Evolutionary conservation across 2,329 filamentous ascomycete species (phyloP).

Genomic region (Sporothrix pallida): DNA sequence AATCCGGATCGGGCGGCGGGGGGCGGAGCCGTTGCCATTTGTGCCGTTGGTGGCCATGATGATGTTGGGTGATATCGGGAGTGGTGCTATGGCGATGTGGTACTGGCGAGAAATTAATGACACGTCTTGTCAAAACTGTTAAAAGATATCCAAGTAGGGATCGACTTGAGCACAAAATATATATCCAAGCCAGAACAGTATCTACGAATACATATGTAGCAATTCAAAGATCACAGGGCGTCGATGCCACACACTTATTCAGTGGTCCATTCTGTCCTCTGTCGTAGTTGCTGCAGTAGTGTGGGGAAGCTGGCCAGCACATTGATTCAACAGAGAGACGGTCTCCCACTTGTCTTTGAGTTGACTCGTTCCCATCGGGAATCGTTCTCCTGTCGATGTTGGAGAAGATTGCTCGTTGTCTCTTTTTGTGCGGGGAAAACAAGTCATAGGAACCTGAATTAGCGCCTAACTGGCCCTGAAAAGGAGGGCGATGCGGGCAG

Average conservation of each 20-base stretch:
- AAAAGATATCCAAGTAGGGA: not conserved
- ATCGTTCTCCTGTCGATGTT: constrained; percentile 15
- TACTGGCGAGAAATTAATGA: not conserved
- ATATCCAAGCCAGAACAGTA: not conserved
- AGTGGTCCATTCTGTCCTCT: not conserved
- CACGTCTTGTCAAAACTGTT: not conserved
- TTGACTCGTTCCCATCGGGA: not conserved
- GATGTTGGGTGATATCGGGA: not conserved
- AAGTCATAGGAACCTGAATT: constrained; percentile 8
- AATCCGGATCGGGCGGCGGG: constrained; percentile 47
- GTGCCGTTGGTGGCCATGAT: constrained; percentile 11
- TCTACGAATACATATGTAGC: not conserved
- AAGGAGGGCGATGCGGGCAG: not conserved
- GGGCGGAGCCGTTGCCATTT: not conserved
- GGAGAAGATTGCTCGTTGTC: not conserved
- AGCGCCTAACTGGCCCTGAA: not conserved
- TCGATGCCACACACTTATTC: constrained; percentile 7
- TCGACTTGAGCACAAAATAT: not conserved
- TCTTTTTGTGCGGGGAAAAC: constrained; percentile 10
- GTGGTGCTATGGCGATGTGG: no score
- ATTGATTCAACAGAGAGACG: not conserved
- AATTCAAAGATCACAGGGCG: not conserved
- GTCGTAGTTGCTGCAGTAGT: not conserved
- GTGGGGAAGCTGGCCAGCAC: not conserved
- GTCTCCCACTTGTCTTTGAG: not conserved